Base-by-base conservation (phyloP, 208 protist genomes). In the Leishmania turanica region DNA sequence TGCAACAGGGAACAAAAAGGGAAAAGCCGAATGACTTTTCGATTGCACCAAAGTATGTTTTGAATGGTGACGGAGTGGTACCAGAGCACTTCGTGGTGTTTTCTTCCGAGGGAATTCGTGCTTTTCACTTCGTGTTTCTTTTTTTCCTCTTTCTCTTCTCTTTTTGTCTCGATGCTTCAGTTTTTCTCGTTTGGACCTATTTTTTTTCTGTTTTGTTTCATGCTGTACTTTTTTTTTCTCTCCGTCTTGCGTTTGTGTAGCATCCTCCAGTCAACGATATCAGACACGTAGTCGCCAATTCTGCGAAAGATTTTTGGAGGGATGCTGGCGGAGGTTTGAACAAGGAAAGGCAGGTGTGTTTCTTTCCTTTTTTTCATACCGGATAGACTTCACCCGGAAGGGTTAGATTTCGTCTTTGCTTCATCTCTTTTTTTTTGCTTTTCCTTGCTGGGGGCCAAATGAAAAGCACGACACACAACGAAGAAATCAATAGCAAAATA, bases 311-410 rank as follows among this genome's bases (percentile, higher is more conserved):
- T 81, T 78, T 31, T 69, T 34, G 76, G 75, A 60, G 54, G 60
- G 64, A 78, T 24, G 53, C 34, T 13, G 58, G 47, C 34, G 40
- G 42, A 64, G 49, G 0, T 13, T 37, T 17, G 24, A 19, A 62
- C 80, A 81, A 53, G 80, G 4, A 58, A 82, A 45, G 56, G 53
- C 13, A 27, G 0, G 1, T 60, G 71, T 49, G 45, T 49, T 54
- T 40, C 31, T 24, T 75, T 75, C 1, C 51, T 42, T 53, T 65
- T 77, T 66, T 21, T 72, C 2, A 13, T 31, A 24, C 56, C 24
- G n/a, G 82, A 86, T 86, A 86, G 82, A 86, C 72, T 80, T 80
- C 53, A 54, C 78, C 82, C 77, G 74, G 13, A 79, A 86, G 78
- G 82, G 82, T 80, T 86, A 86, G 82, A 86, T 80, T 82, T 82